These are phyloP conservation scores for Aegle marmelos DNA, from an alignment of 345 rosid species.

Conservation along the genomic window DNA sequence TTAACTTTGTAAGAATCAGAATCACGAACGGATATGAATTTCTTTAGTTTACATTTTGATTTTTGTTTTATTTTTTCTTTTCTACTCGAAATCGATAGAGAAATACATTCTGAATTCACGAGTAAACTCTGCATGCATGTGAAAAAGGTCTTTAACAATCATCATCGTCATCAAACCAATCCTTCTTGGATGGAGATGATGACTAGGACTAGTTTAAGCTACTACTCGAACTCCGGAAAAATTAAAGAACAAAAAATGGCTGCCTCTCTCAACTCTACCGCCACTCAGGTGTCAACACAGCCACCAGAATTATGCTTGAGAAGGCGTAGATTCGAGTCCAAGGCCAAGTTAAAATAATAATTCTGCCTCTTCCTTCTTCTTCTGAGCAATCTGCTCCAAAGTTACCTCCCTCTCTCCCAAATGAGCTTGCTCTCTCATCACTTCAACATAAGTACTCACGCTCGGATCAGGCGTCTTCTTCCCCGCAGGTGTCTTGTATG, in stretches of 20 bases:
- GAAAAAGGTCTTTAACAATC: too few relatives aligned
- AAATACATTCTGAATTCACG: too few relatives aligned
- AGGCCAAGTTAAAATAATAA: too few relatives aligned
- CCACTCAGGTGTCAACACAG: conserved; percentile 2
- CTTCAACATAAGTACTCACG: conserved; percentile 71
- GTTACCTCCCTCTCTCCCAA: conserved; percentile 58
- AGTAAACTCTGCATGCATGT: too few relatives aligned
- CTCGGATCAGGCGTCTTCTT: conserved; percentile 91
- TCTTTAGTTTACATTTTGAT: too few relatives aligned
- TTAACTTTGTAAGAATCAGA: too few relatives aligned
- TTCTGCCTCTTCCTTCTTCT: conserved; percentile 83
- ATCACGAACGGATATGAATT: too few relatives aligned
- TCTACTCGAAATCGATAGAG: too few relatives aligned
- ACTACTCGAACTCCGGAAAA: background rate
- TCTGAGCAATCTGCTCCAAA: conserved; percentile 53
- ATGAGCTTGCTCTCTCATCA: conserved; percentile 82
- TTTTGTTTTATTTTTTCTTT: too few relatives aligned
- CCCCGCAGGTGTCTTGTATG: conserved; percentile 43
- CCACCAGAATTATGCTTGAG: conserved; percentile 22
- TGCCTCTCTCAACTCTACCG: conserved; percentile 30
- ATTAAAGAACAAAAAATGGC: conserved; percentile 30
- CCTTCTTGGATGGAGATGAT: too few relatives aligned
- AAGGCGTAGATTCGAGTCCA: background rate
- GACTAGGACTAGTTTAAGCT: too few relatives aligned
- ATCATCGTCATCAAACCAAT: too few relatives aligned